Evolutionary conservation across 495 filamentous ascomycete genomes (phyloP).

Genomic region (Barbatosphaeria neglecta): DNA sequence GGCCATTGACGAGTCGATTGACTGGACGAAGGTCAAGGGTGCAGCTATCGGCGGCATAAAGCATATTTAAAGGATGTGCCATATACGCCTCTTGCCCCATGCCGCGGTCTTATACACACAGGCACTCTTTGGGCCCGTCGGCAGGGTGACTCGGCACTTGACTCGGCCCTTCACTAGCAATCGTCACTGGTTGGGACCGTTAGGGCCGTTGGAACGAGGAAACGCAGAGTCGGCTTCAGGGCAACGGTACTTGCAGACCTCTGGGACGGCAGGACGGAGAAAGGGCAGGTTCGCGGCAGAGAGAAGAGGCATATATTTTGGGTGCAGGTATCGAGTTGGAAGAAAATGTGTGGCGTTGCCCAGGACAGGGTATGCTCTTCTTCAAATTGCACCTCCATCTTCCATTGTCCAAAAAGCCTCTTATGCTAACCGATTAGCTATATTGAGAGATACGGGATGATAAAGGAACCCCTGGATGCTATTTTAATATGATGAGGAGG

Average conservation of each 20-base stretch:
- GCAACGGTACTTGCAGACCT: too few relatives aligned
- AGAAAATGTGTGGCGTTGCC: background rate
- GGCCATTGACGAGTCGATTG: constrained; percentile 71
- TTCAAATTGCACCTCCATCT: background rate
- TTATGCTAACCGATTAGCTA: background rate
- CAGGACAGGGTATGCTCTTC: background rate
- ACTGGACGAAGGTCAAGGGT: constrained; percentile 84
- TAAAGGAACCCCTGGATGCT: constrained; percentile 2
- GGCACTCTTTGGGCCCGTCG: too few relatives aligned
- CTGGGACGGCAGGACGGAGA: too few relatives aligned
- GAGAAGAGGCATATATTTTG: background rate
- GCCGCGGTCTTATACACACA: too few relatives aligned
- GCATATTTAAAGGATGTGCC: constrained; percentile 30
- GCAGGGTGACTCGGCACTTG: too few relatives aligned
- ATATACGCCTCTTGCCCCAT: constrained; percentile 8
- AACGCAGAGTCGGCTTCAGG: too few relatives aligned
- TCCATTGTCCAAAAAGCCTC: background rate
- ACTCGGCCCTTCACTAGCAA: too few relatives aligned
- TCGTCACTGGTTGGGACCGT: too few relatives aligned
- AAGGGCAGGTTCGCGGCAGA: background rate
- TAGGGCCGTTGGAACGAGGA: too few relatives aligned
- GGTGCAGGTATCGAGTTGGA: background rate
- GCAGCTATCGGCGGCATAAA: constrained; percentile 75
- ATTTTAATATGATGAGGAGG: constrained; percentile 6
- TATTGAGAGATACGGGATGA: background rate